Conservation (phyloP, 164 flowering plant species). For the Piper longum region DNA sequence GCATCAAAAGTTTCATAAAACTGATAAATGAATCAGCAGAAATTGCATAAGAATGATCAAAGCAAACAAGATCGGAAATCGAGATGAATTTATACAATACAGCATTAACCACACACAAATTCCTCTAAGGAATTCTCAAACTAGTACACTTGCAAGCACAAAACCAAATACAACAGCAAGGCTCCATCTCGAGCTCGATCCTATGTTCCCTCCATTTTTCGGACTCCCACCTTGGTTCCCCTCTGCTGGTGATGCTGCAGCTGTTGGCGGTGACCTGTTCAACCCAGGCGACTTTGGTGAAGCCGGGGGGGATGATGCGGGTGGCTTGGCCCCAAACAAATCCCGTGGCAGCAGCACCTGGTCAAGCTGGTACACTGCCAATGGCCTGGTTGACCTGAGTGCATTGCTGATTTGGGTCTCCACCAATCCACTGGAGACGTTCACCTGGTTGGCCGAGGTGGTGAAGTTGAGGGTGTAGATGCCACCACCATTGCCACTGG, state of each 20-base stretch:
- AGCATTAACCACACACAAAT: too few relatives aligned
- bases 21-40: too few relatives aligned
- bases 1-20: too few relatives aligned
- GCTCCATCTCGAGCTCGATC: slow-evolving; percentile 23
- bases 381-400: slow-evolving; percentile 26
- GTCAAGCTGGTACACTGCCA: slow-evolving; percentile 70
- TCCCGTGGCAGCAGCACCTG: slow-evolving; percentile 56
- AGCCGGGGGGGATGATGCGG: slow-evolving; percentile 6
- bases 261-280: neutral
- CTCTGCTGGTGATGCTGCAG: neutral
- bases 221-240: neutral
- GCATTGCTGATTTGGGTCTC: slow-evolving; percentile 37
- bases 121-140: neutral
- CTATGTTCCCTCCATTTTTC: slow-evolving; percentile 11
- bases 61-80: too few relatives aligned
- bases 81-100: too few relatives aligned
- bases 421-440: slow-evolving; percentile 49
- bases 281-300: slow-evolving; percentile 4
- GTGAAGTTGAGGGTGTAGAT: slow-evolving; percentile 42
- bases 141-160: neutral
- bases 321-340: slow-evolving; percentile 31
- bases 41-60: too few relatives aligned
- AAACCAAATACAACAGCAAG: slow-evolving; percentile 2
- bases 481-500: slow-evolving; percentile 29
- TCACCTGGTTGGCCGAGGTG: slow-evolving; percentile 33